Evolutionary conservation across 208 protist genomes (phyloP).

Genomic region (Trypanosoma brucei): DNA sequence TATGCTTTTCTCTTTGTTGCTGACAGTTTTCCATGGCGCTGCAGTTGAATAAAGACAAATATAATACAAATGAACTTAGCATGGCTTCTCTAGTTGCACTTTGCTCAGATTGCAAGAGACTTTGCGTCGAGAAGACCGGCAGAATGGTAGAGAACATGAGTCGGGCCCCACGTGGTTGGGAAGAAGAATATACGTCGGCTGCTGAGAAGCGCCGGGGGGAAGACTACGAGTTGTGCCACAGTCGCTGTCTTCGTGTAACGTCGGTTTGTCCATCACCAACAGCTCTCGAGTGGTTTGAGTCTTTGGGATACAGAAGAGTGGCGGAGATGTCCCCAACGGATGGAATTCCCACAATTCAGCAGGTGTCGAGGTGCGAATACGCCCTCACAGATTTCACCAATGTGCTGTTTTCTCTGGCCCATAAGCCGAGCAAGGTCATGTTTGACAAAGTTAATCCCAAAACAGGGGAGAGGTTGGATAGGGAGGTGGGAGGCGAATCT

Average conservation of each 20-base stretch:
- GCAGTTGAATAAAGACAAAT: conserved; percentile 24
- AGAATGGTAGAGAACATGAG: conserved; percentile 55
- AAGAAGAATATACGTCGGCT: conserved; percentile 40
- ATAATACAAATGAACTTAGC: conserved; percentile 33
- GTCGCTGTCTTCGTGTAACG: conserved; percentile 34
- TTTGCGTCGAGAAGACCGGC: conserved; percentile 51
- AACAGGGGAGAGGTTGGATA: conserved; percentile 16
- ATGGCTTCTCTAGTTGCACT: conserved; percentile 51
- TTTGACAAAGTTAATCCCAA: conserved; percentile 37
- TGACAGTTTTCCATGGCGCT: conserved; percentile 10
- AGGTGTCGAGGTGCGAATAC: conserved; percentile 61
- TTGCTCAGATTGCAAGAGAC: conserved; percentile 49
- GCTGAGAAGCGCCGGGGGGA: conserved; percentile 47
- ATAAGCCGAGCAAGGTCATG: conserved; percentile 74
- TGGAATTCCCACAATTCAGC: conserved; percentile 30
- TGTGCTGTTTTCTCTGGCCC: conserved; percentile 56
- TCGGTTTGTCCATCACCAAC: conserved; percentile 32
- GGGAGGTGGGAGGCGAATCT: conserved; percentile 21
- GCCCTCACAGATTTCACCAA: conserved; percentile 47
- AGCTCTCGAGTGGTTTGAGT: conserved; percentile 33
- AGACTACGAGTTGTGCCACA: conserved; percentile 46
- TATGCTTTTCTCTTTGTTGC: background rate
- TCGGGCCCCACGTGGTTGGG: conserved; percentile 62
- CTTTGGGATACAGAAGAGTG: conserved; percentile 18
- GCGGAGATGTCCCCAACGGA: background rate